Base-by-base conservation (phyloP, 2,329 filamentous ascomycete genomes). In the Talaromyces piceae region DNA sequence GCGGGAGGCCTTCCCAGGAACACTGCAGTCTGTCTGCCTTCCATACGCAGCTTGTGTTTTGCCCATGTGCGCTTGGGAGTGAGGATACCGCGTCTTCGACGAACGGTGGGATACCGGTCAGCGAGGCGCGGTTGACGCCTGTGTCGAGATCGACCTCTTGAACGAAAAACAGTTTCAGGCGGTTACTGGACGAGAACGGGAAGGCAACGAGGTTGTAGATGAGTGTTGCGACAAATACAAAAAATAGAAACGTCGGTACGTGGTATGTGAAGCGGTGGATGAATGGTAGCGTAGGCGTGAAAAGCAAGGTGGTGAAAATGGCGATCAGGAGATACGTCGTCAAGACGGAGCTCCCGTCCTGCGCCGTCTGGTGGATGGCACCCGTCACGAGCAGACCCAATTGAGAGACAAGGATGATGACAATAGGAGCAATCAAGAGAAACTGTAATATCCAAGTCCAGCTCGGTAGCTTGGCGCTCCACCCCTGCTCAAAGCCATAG, bases 391-490 rank as follows among this genome's bases (percentile, higher is more conserved):
- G 71, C 3, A 97, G 76, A 1, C 80, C 86, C 23, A 91, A 76
- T 62, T 95, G 89, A 1, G 84, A 88, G 13, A 88, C 70, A 18
- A 97, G 67, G 54, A 93, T 84, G 43, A 95, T 74, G 45, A 84
- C 81, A 48, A 95, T 80, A 0, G 91, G 90, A 0, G 82, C 87
- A 8, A 94, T 73, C 13, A 96, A 64, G 3, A 97, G 73, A 57
- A 96, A 85, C 62, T 98, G 91, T 16, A 95, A 59, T 39, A 93
- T 68, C 93, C 93, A 98, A 16, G 87, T 83, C 86, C 87, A 96
- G 41, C 78, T 81, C 1, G 89, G 88, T 49, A 97, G 72, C 31
- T 78, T 78, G 3, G 79, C 79, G 47, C 89, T 95, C 93, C 93
- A 98, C 12, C 78, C 73, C 67, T 97, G 93, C 64, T 97, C 93